These are phyloP conservation scores for Botrytis deweyae DNA, from an alignment of 2,329 filamentous ascomycete genomes.

Conservation along the genomic window DNA sequence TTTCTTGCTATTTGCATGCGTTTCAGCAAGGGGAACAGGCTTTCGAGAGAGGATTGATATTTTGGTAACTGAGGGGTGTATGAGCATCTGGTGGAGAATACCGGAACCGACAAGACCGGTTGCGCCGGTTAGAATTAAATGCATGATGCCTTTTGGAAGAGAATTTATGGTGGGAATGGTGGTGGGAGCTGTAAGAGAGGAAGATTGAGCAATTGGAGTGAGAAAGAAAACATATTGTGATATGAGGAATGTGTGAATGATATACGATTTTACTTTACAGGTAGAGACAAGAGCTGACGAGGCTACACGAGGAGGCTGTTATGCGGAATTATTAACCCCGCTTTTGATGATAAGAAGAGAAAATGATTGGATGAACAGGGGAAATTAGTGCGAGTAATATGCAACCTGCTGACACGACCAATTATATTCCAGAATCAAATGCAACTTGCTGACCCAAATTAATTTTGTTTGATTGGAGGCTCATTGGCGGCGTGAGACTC, in stretches of 20 bases:
- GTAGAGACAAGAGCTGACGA: background rate
- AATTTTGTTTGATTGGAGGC: background rate
- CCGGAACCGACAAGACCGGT: constrained; percentile 64
- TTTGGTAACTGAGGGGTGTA: constrained; percentile 52
- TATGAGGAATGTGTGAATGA: background rate
- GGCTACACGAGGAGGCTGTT: constrained; percentile 3
- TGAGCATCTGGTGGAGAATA: constrained; percentile 62
- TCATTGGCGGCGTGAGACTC: background rate
- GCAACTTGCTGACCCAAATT: constrained; percentile 5
- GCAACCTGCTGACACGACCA: constrained; percentile 10
- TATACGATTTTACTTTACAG: background rate
- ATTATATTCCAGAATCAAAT: background rate
- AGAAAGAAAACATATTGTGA: background rate
- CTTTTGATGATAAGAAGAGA: background rate
- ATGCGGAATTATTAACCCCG: background rate
- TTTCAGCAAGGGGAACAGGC: constrained; percentile 62
- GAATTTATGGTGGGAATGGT: background rate
- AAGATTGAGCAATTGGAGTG: background rate
- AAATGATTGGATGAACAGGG: background rate
- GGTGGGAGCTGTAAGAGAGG: background rate
- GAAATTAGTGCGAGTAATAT: background rate
- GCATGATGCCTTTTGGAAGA: constrained; percentile 45
- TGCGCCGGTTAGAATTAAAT: constrained; percentile 67
- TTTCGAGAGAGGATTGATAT: constrained; percentile 68
- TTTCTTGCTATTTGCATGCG: constrained; percentile 49